Base-by-base conservation (phyloP, 202 grass and related monocot species). In the Zizania palustris region DNA sequence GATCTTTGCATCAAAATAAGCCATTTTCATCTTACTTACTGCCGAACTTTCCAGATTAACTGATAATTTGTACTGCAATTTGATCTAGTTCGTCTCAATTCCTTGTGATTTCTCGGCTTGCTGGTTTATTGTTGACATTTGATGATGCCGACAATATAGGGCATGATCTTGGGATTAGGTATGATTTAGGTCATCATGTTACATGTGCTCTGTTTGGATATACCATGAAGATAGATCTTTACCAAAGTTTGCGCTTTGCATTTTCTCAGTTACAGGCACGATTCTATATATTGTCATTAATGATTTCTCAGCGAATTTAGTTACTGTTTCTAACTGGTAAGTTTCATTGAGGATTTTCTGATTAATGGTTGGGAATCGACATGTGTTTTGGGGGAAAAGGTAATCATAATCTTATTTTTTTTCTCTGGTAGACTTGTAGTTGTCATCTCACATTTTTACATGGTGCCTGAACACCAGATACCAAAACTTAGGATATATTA, bases 1-100 rank as follows among this genome's bases (percentile, higher is more conserved):
- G 67, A 67, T 87, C 51, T 68, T 66, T 18, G 18, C 2, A 53
- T 10, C 54, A 41, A 53, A 78, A 83, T 6, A 67, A 54, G n/a
- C 44, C 19, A 14, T 43, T 71, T 72, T 40, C 16, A 7, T 38
- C 4, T 45, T 62, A 56, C 71, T 69, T 75, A 63, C 43, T 74
- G 70, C 43, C 7, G 21, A 79, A 9, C 44, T 77, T 51, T 73
- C 11, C 37, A 69, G 15, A 21, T 13, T 39, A 68, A 63, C 44
- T 33, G 40, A 14, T 61, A 34, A 28, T 65, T 67, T 73, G 42
- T 53, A n/a, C 60, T 66, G 60, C 60, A 36, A 38, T 87, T 73
- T 78, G 60, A 41, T 41, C 39, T 79, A 50, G 11, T 4, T 59
- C 74, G 70, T 16, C 46, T 40, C 63, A 4, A 45, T 74, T 69